phyloP scores from a whole-genome alignment of 441 rosid species.

The Aquilaria agallochum region DNA sequence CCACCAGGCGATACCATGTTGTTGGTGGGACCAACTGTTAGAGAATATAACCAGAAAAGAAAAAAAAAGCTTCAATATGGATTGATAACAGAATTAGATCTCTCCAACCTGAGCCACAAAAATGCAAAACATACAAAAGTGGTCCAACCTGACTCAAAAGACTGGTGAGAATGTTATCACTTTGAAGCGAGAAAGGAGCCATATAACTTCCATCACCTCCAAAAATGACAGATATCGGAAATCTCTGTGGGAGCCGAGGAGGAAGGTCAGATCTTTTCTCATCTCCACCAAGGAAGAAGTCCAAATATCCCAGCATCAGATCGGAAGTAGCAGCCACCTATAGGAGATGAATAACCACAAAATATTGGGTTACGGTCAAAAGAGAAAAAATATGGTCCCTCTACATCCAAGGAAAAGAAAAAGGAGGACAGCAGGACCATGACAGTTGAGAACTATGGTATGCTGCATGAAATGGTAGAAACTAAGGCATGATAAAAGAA shows the following conservation, averaged over 20 bases:
- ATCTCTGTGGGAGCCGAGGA: slow-evolving; percentile 74
- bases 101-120: slow-evolving; percentile 4
- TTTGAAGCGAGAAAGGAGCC: slow-evolving; percentile 96
- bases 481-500: not conserved
- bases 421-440: slow-evolving; percentile 2
- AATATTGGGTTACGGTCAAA: slow-evolving; percentile 10
- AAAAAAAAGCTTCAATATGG: slow-evolving; percentile 15
- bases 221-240: slow-evolving; percentile 82
- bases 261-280: slow-evolving; percentile 98
- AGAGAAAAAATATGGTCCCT: slow-evolving; percentile 2
- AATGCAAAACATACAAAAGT: slow-evolving; percentile 5
- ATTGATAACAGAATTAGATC: slow-evolving; percentile 9
- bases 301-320: slow-evolving; percentile 94
- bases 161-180: slow-evolving; percentile 88
- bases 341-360: slow-evolving; percentile 11
- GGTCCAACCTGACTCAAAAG: slow-evolving; percentile 90
- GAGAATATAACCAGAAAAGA: slow-evolving; percentile 15
- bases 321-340: slow-evolving; percentile 98
- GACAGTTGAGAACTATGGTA: not conserved
- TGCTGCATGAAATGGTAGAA: not conserved
- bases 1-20: slow-evolving; percentile 91
- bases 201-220: slow-evolving; percentile 99
- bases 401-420: not conserved
- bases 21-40: slow-evolving; percentile 86
- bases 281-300: slow-evolving; percentile 99